A percentile compares a stretch with the other conserved stretches of the same genome.
Evolutionary conservation across 768 basidiomycete genomes (phyloP).

Genomic region (Xerocomellus dryophilus): DNA sequence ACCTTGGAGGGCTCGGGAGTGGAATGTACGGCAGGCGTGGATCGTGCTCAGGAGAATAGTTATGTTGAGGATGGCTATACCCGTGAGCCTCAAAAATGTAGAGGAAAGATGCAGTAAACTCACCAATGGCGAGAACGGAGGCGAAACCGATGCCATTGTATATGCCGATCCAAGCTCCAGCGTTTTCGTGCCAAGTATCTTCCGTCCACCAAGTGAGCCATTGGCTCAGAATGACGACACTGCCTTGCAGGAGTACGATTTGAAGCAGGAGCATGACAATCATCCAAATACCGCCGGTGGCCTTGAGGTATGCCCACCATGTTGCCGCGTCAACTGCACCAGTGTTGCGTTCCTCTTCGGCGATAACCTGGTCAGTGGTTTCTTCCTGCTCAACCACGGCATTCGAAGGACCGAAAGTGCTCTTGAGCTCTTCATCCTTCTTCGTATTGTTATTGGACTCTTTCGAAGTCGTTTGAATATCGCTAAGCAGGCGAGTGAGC

Average conservation of each 20-base stretch:
- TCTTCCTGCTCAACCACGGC: slow-evolving; percentile 10
- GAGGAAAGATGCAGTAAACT: background rate
- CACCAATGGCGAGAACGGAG: slow-evolving; percentile 19
- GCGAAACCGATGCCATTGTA: slow-evolving; percentile 27
- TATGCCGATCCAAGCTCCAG: slow-evolving; percentile 28
- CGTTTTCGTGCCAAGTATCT: slow-evolving; percentile 24
- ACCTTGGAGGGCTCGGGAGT: slow-evolving; percentile 23
- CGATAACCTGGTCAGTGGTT: slow-evolving; percentile 16
- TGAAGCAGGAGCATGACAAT: slow-evolving; percentile 18
- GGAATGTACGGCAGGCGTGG: slow-evolving; percentile 27
- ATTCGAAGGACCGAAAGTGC: slow-evolving; percentile 6
- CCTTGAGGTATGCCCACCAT: slow-evolving; percentile 34
- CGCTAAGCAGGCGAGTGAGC: slow-evolving; percentile 26
- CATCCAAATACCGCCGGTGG: slow-evolving; percentile 25
- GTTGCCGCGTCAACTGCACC: slow-evolving; percentile 25
- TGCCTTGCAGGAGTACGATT: slow-evolving; percentile 24
- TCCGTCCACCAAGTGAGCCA: slow-evolving; percentile 34
- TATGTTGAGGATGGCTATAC: slow-evolving; percentile 24
- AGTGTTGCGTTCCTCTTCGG: slow-evolving; percentile 24
- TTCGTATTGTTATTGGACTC: slow-evolving; percentile 1
- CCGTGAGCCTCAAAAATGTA: background rate
- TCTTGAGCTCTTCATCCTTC: slow-evolving; percentile 24
- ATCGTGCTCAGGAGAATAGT: slow-evolving; percentile 27
- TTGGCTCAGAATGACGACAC: slow-evolving; percentile 24
- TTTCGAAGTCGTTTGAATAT: slow-evolving; percentile 12